These are phyloP conservation scores for Gonium pectorale DNA, from an alignment of 139 green algal species.

Conservation along the genomic window DNA sequence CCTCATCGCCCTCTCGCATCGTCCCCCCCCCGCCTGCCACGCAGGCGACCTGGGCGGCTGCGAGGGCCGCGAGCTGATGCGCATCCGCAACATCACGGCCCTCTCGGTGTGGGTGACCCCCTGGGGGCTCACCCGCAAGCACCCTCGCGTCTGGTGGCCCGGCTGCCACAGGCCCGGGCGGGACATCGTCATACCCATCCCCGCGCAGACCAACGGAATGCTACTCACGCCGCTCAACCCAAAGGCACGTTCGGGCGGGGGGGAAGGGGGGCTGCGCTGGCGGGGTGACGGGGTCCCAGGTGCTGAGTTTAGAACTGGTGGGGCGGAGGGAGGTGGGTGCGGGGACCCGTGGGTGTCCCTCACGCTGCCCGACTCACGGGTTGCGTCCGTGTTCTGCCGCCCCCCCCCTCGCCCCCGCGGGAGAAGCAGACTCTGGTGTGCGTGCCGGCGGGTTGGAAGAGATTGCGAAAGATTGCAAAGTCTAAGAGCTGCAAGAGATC, in stretches of 20 bases:
- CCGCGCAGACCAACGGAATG: conserved; percentile 48
- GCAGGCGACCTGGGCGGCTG: conserved; percentile 60
- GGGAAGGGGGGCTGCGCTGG: neutral
- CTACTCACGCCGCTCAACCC: conserved; percentile 57
- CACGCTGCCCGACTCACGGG: too few relatives aligned
- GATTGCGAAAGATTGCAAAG: too few relatives aligned
- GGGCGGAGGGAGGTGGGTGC: too few relatives aligned
- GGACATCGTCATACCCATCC: conserved; percentile 61
- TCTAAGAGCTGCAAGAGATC: too few relatives aligned
- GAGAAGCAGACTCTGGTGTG: too few relatives aligned
- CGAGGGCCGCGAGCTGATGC: conserved; percentile 61
- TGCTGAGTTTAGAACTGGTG: neutral
- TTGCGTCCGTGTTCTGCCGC: too few relatives aligned
- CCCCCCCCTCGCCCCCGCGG: too few relatives aligned
- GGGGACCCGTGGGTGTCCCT: too few relatives aligned
- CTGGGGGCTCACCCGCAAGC: conserved; percentile 60
- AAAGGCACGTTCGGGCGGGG: conserved; percentile 3
- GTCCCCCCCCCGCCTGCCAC: neutral
- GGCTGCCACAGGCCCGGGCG: conserved; percentile 57
- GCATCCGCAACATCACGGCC: conserved; percentile 50
- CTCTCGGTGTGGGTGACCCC: conserved; percentile 51
- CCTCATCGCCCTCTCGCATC: neutral
- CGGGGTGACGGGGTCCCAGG: neutral
- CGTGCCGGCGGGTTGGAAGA: too few relatives aligned
- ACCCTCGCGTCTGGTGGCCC: conserved; percentile 58